Percentiles rank a stretch among this genome's conserved stretches.
Evolutionary conservation across 495 filamentous ascomycete species (phyloP).

Genomic region (Neurospora discreta): DNA sequence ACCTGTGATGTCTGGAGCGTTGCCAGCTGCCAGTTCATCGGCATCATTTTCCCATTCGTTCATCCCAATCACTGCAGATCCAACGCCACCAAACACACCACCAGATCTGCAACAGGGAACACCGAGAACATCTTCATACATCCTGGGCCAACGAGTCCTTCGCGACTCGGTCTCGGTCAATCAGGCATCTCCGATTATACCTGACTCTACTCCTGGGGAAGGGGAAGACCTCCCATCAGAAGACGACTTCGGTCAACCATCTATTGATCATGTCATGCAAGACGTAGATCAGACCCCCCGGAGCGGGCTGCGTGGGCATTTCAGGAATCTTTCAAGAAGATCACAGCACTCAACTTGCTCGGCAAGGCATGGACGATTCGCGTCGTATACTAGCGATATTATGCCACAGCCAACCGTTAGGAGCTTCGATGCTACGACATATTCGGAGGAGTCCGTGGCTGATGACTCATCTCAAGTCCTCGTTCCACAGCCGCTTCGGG

Average conservation of each 20-base stretch:
- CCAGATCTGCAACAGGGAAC: constrained; percentile 31
- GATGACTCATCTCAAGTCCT: constrained; percentile 22
- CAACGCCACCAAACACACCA: constrained; percentile 44
- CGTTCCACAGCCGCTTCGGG: constrained; percentile 39
- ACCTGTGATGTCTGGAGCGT: constrained; percentile 35
- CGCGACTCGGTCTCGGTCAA: constrained; percentile 18
- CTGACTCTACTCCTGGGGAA: constrained; percentile 25
- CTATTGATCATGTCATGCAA: constrained; percentile 20
- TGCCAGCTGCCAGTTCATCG: constrained; percentile 32
- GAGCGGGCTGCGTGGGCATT: constrained; percentile 25
- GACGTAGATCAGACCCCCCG: constrained; percentile 19
- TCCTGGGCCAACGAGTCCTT: constrained; percentile 32
- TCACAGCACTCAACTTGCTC: constrained; percentile 30
- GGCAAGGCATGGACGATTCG: constrained; percentile 31
- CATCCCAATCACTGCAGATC: constrained; percentile 30
- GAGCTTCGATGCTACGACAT: constrained; percentile 48
- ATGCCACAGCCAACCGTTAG: constrained; percentile 45
- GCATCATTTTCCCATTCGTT: constrained; percentile 40
- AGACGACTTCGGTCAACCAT: constrained; percentile 21
- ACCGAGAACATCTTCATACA: constrained; percentile 40
- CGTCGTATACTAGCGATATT: constrained; percentile 64
- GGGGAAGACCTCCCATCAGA: constrained; percentile 15
- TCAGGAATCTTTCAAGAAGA: constrained; percentile 27
- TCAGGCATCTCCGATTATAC: constrained; percentile 29
- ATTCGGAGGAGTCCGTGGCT: constrained; percentile 32